Conservation (phyloP, 345 rosid genomes). For the Geranium rotundifolium region DNA sequence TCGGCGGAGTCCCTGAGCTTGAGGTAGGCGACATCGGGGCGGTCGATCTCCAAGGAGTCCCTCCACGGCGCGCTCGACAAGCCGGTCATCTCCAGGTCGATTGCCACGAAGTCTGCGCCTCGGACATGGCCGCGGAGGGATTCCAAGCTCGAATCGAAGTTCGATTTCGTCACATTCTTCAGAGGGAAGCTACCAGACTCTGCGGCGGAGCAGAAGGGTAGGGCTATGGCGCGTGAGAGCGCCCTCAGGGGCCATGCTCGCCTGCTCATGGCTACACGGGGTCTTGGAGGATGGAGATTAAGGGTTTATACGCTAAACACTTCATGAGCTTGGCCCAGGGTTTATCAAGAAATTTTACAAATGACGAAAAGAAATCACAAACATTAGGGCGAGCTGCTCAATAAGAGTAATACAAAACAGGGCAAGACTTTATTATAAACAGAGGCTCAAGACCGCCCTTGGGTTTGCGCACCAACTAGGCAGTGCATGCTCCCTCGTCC, state of each 20-base stretch:
- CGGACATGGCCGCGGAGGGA: slow-evolving; percentile 48
- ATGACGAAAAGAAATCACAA: no score
- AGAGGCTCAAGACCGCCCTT: no score
- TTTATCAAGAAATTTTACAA: no score
- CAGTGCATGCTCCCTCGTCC: no score
- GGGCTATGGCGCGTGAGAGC: slow-evolving; percentile 23
- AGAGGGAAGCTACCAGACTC: slow-evolving; percentile 45
- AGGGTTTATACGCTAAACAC: neutral
- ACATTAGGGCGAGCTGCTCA: no score
- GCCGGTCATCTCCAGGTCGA: slow-evolving; percentile 95
- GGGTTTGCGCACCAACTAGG: no score
- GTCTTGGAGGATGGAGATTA: slow-evolving; percentile 1
- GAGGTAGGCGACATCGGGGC: slow-evolving; percentile 64
- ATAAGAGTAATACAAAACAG: no score
- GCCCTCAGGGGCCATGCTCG: slow-evolving; percentile 3
- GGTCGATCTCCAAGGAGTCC: slow-evolving; percentile 71
- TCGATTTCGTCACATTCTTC: slow-evolving; percentile 62
- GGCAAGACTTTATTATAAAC: no score
- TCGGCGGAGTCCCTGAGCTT: slow-evolving; percentile 93
- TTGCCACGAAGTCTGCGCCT: slow-evolving; percentile 81
- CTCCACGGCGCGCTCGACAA: slow-evolving; percentile 84
- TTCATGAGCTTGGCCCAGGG: no score
- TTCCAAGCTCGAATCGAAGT: slow-evolving; percentile 54
- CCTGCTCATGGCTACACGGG: slow-evolving; percentile 7
- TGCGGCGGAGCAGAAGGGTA: slow-evolving; percentile 17